These are phyloP conservation scores for Petasospora rhodanensis DNA, from an alignment of 1,139 yeast genomes.

Conservation along the genomic window DNA sequence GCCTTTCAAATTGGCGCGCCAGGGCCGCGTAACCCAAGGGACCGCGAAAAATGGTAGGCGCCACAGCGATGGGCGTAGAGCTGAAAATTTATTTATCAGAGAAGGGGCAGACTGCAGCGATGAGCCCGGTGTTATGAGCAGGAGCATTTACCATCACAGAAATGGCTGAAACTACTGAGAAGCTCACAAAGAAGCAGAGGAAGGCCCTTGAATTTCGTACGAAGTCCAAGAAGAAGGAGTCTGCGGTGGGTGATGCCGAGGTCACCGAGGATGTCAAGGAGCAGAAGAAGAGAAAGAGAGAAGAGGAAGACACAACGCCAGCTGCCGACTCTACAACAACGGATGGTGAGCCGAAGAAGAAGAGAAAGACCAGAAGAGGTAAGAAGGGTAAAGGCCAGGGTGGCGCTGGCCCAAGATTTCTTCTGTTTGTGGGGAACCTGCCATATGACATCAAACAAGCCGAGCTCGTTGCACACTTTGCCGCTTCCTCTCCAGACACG, in stretches of 20 bases:
- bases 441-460: conserved; percentile 66
- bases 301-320: conserved; percentile 27
- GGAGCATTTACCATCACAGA: too few relatives aligned
- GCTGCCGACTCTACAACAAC: conserved; percentile 25
- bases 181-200: conserved; percentile 72
- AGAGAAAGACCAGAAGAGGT: conserved; percentile 75
- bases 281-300: conserved; percentile 28
- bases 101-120: too few relatives aligned
- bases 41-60: too few relatives aligned
- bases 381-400: conserved; percentile 58
- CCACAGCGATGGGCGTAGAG: too few relatives aligned
- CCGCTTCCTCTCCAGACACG: conserved; percentile 64
- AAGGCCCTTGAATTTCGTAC: conserved; percentile 72
- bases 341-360: conserved; percentile 39
- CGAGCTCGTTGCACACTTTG: conserved; percentile 70
- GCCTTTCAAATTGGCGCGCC: too few relatives aligned
- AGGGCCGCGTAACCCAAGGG: too few relatives aligned
- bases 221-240: conserved; percentile 35
- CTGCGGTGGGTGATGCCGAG: conserved; percentile 21
- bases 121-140: too few relatives aligned
- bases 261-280: conserved; percentile 17
- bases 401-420: conserved; percentile 57
- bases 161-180: conserved; percentile 27
- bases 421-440: conserved; percentile 87
- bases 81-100: too few relatives aligned